Base-by-base conservation (phyloP, 2,329 filamentous ascomycete genomes). In the Chaetomium sp. region DNA sequence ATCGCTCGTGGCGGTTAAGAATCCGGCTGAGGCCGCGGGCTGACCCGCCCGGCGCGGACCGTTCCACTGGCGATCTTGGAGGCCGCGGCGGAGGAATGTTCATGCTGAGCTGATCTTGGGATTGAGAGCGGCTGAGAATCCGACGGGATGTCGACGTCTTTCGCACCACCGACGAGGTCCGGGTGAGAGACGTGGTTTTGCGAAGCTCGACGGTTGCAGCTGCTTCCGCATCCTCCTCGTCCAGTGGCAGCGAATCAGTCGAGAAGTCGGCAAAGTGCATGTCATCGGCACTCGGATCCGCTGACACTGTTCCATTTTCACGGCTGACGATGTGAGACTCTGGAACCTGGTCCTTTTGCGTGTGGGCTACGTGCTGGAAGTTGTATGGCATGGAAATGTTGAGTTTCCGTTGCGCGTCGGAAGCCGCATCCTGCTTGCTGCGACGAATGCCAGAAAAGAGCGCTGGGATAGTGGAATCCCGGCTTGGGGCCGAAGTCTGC, bases 341-440 rank as follows among this genome's bases (percentile, higher is more conserved):
- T 4, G 74, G 68, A 3, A 77, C 56, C 49, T 77, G 71, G 35
- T 82, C 76, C 47, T 76, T 77, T 10, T 75, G 71, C 10, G 78
- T 81, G 65, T 85, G 82, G 4, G 79, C 77, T 37, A 86, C 74
- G 67, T 86, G 83, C 65, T 85, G 82, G 58, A 86, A 86, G 71
- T 86, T 85, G 69, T 83, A 86, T 2, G 83, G 83, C 1, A 74
- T 78, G 0, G 83, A 86, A 53, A 86, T 86, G 53, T 78, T 76
- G 49, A 77, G 65, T 59, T 73, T 77, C 63, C 69, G 77, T 52
- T 67, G 66, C 11, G 65, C 67, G 34, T 67, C 65, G n/a, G 64
- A 64, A 4, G 65, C 56, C 27, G 61, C 47, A 8, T 68, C 67
- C n/a, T 66, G 65, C 52, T 68, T 73, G 50, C 65, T 61, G 61